Evolutionary conservation across 2,329 filamentous ascomycete genomes (phyloP), one percentile per base, ranked within the genome.

Genomic region (Colletotrichum gigasporum): DNA sequence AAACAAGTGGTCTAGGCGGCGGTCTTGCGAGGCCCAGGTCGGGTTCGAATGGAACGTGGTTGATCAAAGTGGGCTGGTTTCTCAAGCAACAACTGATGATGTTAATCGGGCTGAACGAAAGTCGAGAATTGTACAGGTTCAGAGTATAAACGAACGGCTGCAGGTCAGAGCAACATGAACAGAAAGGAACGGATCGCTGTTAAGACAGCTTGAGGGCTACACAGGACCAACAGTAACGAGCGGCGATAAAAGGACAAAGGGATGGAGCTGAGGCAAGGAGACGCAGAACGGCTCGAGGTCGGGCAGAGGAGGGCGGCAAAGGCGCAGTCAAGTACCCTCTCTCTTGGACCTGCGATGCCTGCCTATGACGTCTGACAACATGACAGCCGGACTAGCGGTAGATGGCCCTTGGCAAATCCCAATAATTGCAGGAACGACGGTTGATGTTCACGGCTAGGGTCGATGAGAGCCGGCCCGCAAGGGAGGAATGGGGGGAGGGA

Each of bases 61-160:
- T 35, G 34, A 9, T 44, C 37, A 14, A 44, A 28, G 11, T 28
- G 6, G 26, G n/a, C 20, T 30, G 20, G 26, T 39, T 30, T 30
- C 47, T 52, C 18, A 18, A 34, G 28, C 28, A 28, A 56, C 11
- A 18, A 22, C 14, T 16, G 30, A 20, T 8, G 7, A 73, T 30
- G 68, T 55, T 37, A 69, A 62, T 58, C 60, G 28, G 22, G 14
- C 30, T 35, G 26, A 56, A 30, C 3, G 37, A 62, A 32, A 28
- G 57, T 39, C n/a, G 39, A 55, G 57, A 62, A 62, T 54, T 9
- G 20, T 39, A 56, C n/a, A 35, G 51, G 28, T 51, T 22, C 37
- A 68, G 69, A 66, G 69, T n/a, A n/a, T n/a, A n/a, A 71, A 71
- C 24, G 67, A 71, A 56, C 58, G 69, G 66, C 65, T 68, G 68